Conservation (phyloP, 1,284 basidiomycete species). For the Tausonia pullulans region DNA sequence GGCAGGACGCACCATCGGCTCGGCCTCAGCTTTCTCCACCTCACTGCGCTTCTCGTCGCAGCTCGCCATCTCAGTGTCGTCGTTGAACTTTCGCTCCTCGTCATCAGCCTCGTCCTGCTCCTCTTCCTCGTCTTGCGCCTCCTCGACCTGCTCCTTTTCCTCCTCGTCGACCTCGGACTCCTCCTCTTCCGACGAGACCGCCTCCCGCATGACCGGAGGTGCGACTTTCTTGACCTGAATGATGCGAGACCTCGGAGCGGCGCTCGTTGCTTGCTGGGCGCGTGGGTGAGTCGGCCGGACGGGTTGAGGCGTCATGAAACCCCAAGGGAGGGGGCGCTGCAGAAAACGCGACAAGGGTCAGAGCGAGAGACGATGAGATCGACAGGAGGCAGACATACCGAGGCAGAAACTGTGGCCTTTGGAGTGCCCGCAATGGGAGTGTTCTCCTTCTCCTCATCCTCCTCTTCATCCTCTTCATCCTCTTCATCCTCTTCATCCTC, state of each 20-base stretch:
- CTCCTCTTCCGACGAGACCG: constrained; percentile 26
- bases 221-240: not conserved
- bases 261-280: not conserved
- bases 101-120: constrained; percentile 26
- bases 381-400: not conserved
- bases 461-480: not conserved
- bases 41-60: not conserved
- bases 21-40: not conserved
- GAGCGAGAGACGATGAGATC: not conserved
- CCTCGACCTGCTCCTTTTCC: constrained; percentile 37
- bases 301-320: not conserved
- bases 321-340: not conserved
- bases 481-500: not conserved
- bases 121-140: constrained; percentile 35
- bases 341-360: not conserved
- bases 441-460: not conserved
- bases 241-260: not conserved
- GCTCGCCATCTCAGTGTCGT: not conserved
- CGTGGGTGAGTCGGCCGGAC: not conserved
- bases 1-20: not conserved
- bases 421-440: not conserved
- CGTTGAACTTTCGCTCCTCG: constrained; percentile 27
- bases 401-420: not conserved
- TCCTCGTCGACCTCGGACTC: constrained; percentile 40
- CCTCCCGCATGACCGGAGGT: not conserved